Conservation (phyloP, 805 yeast genomes). For the Schwanniomyces pseudopolymorphus region DNA sequence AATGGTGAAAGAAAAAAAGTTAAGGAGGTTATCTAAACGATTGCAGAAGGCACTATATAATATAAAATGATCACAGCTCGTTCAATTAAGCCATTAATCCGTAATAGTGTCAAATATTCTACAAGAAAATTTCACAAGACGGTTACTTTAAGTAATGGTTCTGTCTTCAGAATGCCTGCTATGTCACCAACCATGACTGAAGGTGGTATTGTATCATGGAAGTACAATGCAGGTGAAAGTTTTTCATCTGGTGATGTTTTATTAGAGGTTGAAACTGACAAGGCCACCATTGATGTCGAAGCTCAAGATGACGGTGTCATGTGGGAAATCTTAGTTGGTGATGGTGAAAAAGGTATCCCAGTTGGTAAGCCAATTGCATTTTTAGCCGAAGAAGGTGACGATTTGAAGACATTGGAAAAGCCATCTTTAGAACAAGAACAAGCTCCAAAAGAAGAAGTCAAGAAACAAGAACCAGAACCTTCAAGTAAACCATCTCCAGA, state of each 20-base stretch:
- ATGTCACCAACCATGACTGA: slow-evolving; percentile 99
- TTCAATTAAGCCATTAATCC: slow-evolving; percentile 2
- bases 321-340: slow-evolving; percentile 67
- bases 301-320: slow-evolving; percentile 89
- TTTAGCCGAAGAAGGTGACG: slow-evolving; percentile 86
- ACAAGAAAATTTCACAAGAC: slow-evolving; percentile 5
- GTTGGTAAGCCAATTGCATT: slow-evolving; percentile 92
- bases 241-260: slow-evolving; percentile 82
- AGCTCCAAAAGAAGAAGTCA: slow-evolving; percentile 13
- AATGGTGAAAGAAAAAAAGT: not conserved
- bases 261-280: slow-evolving; percentile 83
- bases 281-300: slow-evolving; percentile 80
- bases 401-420: slow-evolving; percentile 58
- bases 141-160: slow-evolving; percentile 27
- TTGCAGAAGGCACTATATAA: not conserved
- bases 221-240: slow-evolving; percentile 64
- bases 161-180: slow-evolving; percentile 87
- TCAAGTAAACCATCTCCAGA: slow-evolving; percentile 10
- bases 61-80: slow-evolving; percentile 5
- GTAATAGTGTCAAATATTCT: not conserved
- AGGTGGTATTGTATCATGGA: slow-evolving; percentile 93
- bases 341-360: slow-evolving; percentile 76
- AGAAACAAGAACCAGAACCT: slow-evolving; percentile 14
- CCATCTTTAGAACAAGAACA: slow-evolving; percentile 46
- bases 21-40: not conserved